Base-by-base conservation (phyloP, 805 yeast species). In the Zygoascus ofunaensis region DNA sequence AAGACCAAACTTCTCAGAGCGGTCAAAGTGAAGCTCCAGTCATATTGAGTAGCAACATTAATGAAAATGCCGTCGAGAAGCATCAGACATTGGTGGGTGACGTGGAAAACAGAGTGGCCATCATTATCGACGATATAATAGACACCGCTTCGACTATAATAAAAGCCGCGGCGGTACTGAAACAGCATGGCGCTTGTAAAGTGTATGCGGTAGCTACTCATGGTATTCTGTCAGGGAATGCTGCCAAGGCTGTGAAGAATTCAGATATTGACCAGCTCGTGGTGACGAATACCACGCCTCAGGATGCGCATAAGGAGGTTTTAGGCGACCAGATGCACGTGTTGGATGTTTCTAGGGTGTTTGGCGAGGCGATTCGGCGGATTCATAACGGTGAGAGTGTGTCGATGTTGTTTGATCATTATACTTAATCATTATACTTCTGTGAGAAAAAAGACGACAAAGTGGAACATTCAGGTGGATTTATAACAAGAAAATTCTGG, bases 311-410 rank as follows among this genome's bases (percentile, higher is more conserved):
- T 52, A 60, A 64, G n/a, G 62, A 64, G 34, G 58, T 50, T 37
- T 59, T 79, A 15, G 86, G 84, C 10, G 76, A 73, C 41, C 73
- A 75, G 58, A 70, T 87, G 23, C 89, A 82, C 55, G 86, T 90
- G 7, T 69, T 92, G 55, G 98, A 92, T 55, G 92, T 92, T 5
- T 79, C 94, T 7, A 71, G 83, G 46, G 76, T 92, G 17, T 82
- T 92, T 55, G 96, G 94, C 15, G 99, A 92, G 64, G 90, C 97
- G 1, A 87, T 92, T 37, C 74, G 99, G 61, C 74, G 99, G 62
- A 90, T 92, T 41, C 95, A 92, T 63, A 92, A 92, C 55, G 99
- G 99, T 53, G 99, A 92, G 68, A 79, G 90, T 14, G 95, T 92
- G 15, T 82, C 94, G 17, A 82, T 87, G 85, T 70, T 92, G 49